A percentile compares a stretch with the other conserved stretches of the same genome.
phyloP scores from a whole-genome alignment of 257 asterid species.

The Fraxinus cuspidata region DNA sequence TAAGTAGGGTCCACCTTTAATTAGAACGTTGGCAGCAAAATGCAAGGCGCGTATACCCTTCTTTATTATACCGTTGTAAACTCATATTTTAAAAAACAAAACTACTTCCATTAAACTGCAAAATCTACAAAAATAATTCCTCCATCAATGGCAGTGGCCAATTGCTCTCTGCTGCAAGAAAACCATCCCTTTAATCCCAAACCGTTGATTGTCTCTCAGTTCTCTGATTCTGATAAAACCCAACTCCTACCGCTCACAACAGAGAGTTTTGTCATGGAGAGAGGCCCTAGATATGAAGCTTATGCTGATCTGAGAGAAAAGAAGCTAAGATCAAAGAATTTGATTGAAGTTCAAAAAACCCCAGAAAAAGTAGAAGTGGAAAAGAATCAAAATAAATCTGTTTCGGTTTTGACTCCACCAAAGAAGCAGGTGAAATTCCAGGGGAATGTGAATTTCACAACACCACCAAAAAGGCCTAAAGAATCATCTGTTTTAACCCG shows the following conservation, averaged over 20 bases:
- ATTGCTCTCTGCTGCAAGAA: conserved; percentile 38
- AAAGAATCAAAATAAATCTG: not conserved
- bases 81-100: conserved; percentile 31
- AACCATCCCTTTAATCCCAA: conserved; percentile 46
- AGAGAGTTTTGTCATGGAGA: conserved; percentile 51
- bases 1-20: conserved; percentile 45
- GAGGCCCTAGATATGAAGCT: conserved; percentile 78
- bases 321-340: conserved; percentile 44
- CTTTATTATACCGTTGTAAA: conserved; percentile 68
- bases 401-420: conserved; percentile 51
- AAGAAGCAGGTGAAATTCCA: conserved; percentile 70
- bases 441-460: conserved; percentile 38
- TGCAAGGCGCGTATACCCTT: conserved; percentile 19
- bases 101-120: not conserved
- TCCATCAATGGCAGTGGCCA: conserved; percentile 55
- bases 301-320: conserved; percentile 79
- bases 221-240: conserved; percentile 51
- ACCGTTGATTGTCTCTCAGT: conserved; percentile 60
- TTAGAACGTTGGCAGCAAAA: conserved; percentile 56
- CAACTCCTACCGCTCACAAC: conserved; percentile 55
- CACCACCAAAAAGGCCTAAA: conserved; percentile 60
- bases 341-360: conserved; percentile 2
- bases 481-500: conserved; percentile 57
- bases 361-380: conserved; percentile 21
- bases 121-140: not conserved